Conservation (phyloP, 2,329 filamentous ascomycete species). For the Colletotrichum gigasporum region DNA sequence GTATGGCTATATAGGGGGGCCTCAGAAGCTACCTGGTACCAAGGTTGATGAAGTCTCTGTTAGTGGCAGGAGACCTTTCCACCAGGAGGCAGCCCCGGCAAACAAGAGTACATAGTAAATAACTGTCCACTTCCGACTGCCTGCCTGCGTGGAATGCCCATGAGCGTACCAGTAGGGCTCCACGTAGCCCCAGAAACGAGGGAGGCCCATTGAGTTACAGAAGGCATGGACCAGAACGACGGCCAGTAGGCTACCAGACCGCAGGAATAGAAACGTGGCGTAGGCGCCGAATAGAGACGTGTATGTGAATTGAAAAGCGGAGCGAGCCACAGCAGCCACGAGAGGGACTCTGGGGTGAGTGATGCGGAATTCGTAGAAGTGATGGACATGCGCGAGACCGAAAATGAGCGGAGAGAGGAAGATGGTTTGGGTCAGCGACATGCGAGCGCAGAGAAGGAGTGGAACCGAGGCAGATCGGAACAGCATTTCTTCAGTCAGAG, state of each 20-base stretch:
- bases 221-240: slow-evolving; percentile 84
- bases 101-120: slow-evolving; percentile 83
- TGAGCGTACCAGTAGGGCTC: slow-evolving; percentile 56
- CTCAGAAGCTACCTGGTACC: slow-evolving; percentile 28
- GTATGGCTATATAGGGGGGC: background rate
- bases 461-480: slow-evolving; percentile 90
- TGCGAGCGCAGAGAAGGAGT: slow-evolving; percentile 77
- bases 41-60: slow-evolving; percentile 71
- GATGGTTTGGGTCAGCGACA: slow-evolving; percentile 68
- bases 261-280: slow-evolving; percentile 86
- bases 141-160: background rate
- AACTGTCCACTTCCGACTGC: slow-evolving; percentile 68
- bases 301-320: slow-evolving; percentile 85
- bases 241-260: slow-evolving; percentile 82
- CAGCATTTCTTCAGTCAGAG: slow-evolving; percentile 90
- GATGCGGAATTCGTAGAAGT: slow-evolving; percentile 93
- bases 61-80: slow-evolving; percentile 73
- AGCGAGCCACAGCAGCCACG: slow-evolving; percentile 71
- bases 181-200: slow-evolving; percentile 84
- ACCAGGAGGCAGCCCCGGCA: slow-evolving; percentile 77
- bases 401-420: slow-evolving; percentile 90
- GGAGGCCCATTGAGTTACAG: slow-evolving; percentile 92
- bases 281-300: slow-evolving; percentile 95
- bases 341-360: slow-evolving; percentile 78
- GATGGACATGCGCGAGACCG: slow-evolving; percentile 91